Evolutionary conservation across 2,329 filamentous ascomycete species (phyloP).

Genomic region (Arthroderma sp.): DNA sequence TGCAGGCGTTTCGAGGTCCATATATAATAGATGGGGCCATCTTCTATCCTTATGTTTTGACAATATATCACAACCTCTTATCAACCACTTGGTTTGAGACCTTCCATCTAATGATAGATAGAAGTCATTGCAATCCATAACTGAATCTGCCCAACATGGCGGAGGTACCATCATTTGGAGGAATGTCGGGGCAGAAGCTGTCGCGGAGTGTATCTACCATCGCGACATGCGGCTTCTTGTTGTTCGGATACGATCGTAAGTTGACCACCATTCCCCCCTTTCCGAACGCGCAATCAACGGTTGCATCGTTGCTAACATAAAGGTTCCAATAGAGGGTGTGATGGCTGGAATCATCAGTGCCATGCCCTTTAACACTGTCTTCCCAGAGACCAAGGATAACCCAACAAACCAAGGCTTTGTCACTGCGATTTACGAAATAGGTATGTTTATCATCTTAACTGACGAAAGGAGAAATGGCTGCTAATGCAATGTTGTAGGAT

Average conservation of each 20-base stretch:
- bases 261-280: too few species aligned
- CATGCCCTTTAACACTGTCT: constrained; percentile 2
- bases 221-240: constrained; percentile 47
- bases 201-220: constrained; percentile 49
- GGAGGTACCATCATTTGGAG: constrained; percentile 35
- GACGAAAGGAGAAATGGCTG: neutral
- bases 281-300: too few species aligned
- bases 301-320: neutral
- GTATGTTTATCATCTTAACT: constrained; percentile 19
- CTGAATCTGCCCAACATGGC: constrained; percentile 8
- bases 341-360: constrained; percentile 20
- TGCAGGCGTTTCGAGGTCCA: neutral
- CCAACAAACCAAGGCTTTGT: constrained; percentile 39
- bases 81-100: neutral
- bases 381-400: constrained; percentile 18
- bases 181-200: constrained; percentile 38
- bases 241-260: constrained; percentile 43
- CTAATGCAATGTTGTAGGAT: constrained; percentile 13
- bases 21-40: neutral
- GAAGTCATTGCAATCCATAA: neutral
- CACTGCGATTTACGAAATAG: constrained; percentile 40
- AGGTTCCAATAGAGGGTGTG: constrained; percentile 13
- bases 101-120: neutral
- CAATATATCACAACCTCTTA: neutral
- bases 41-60: neutral